A percentile compares a stretch with the other conserved stretches of the same genome.
Evolutionary conservation across 1,139 yeast genomes (phyloP).

Genomic region (Ogataea hybrid): DNA sequence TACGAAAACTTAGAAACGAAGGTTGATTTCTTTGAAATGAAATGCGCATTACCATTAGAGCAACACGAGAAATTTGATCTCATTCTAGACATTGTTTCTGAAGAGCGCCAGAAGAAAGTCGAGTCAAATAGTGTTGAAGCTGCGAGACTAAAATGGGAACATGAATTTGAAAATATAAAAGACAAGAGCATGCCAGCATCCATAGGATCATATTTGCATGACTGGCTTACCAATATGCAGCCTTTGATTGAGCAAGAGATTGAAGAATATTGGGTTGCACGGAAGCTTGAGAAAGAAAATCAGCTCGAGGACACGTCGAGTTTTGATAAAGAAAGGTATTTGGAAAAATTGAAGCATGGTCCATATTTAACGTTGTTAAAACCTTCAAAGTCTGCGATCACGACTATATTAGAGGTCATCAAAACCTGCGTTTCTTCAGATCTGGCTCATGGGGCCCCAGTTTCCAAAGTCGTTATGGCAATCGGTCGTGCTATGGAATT

Average conservation of each 20-base stretch:
- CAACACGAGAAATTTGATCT: constrained; percentile 59
- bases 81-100: constrained; percentile 66
- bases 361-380: constrained; percentile 75
- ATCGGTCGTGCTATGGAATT: constrained; percentile 85
- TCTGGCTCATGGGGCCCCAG: constrained; percentile 78
- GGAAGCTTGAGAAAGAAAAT: constrained; percentile 20
- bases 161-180: constrained; percentile 70
- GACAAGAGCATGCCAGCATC: constrained; percentile 49
- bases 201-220: constrained; percentile 72
- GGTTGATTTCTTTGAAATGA: constrained; percentile 63
- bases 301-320: constrained; percentile 23
- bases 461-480: constrained; percentile 75
- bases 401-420: constrained; percentile 78
- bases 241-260: constrained; percentile 69
- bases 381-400: constrained; percentile 80
- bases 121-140: constrained; percentile 83
- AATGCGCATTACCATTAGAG: constrained; percentile 47
- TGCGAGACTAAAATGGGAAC: constrained; percentile 86
- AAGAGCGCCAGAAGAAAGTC: constrained; percentile 68
- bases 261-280: constrained; percentile 43
- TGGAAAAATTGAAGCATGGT: constrained; percentile 66
- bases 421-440: constrained; percentile 72
- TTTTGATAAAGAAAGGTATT: constrained; percentile 38
- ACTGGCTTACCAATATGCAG: constrained; percentile 68
- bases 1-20: constrained; percentile 28